Base-by-base conservation (phyloP, 148 eudicot genomes). In the Mesembryanthemum crystallinum region DNA sequence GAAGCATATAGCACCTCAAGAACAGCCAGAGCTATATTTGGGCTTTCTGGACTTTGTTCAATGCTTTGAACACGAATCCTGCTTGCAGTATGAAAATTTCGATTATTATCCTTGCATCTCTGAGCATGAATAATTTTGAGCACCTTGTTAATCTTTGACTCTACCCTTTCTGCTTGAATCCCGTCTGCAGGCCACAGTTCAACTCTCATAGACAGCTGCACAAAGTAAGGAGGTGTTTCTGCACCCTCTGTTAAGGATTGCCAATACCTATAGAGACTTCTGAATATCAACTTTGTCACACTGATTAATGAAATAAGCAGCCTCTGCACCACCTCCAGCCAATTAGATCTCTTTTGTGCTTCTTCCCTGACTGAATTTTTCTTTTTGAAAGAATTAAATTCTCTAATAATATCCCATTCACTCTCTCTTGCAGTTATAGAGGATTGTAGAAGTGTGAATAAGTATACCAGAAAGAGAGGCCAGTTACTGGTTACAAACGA, bases 191-290 rank as follows among this genome's bases (percentile, higher is more conserved):
- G 96, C 96, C 96, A 91, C 68, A 69, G 54, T 61, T 81, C 79
- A 57, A 88, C 87, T 86, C 88, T 89, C 85, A 89, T 79, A 63
- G 96, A 91, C 81, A 89, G 68, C 83, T 91, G 92, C 64, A 91
- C 86, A 74, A 91, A 91, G 74, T 86, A 89, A 8, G 96, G 96
- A 75, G 96, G 92, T 76, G 92, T 86, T 83, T 91, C 96, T 33
- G 92, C 92, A 65, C 88, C 96, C 64, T 81, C 83, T 49, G 88
- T 89, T 49, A 91, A 83, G 39, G 96, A 86, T 78, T 87, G 85
- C 89, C 92, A 85, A 78, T 88, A 91, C 74, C 87, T 74, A 63
- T 67, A 78, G 32, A 88, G 83, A 80, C 82, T 77, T 72, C 80
- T 84, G 49, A 77, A 33, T 21, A 86, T 83, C 83, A 82, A 49